These are phyloP conservation scores for Ambrosiella xylebori DNA, from an alignment of 2,329 filamentous ascomycete genomes.

Conservation along the genomic window DNA sequence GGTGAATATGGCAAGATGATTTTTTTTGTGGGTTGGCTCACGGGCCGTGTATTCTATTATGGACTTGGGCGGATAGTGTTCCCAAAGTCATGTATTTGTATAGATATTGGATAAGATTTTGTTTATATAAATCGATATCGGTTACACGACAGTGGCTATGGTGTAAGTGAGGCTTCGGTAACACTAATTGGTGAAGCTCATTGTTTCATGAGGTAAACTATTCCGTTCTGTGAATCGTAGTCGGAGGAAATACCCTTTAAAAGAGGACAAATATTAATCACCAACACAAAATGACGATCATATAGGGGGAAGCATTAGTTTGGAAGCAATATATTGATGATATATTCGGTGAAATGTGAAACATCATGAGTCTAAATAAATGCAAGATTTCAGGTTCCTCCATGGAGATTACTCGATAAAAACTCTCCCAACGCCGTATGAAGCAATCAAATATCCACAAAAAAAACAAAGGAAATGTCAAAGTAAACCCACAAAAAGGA, in stretches of 20 bases:
- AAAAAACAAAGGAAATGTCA: not conserved
- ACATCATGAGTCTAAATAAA: not conserved
- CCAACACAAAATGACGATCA: too few species aligned
- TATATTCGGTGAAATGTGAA: not conserved
- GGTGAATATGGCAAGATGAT: too few species aligned
- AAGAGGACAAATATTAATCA: too few species aligned
- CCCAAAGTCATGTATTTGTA: not conserved
- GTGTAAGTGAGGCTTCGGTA: too few species aligned
- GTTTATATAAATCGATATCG: not conserved
- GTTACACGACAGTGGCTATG: too few species aligned
- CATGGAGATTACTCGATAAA: not conserved
- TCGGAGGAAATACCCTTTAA: too few species aligned
- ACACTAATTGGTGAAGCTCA: too few species aligned
- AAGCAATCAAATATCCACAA: not conserved
- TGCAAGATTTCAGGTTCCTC: not conserved
- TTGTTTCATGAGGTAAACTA: too few species aligned
- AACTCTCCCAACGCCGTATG: not conserved
- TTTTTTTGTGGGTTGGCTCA: not conserved
- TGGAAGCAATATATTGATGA: not conserved
- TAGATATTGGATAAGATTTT: not conserved
- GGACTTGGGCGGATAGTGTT: not conserved
- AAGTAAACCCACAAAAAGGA: not conserved
- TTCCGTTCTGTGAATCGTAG: too few species aligned
- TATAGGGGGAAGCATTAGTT: not conserved
- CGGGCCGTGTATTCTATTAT: constrained; percentile 10